Evolutionary conservation across 768 basidiomycete species (phyloP), one percentile per base, ranked within the genome.

Genomic region (Lactarius sanguifluus): DNA sequence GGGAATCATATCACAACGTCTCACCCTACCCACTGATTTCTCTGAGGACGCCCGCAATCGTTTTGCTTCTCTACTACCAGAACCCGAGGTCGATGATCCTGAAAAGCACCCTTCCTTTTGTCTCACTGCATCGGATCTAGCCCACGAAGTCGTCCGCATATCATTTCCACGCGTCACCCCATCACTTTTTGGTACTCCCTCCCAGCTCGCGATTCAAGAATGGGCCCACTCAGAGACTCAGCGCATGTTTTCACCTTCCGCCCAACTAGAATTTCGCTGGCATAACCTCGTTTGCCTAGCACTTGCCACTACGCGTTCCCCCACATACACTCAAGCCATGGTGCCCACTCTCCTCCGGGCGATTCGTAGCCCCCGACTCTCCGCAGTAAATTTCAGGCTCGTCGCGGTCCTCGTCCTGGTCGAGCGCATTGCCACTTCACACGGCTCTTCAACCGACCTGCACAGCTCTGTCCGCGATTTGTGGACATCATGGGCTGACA

Each of bases 401-500:
- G 64, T 71, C 30, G 38, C 66, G 16, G 34, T 71, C 23, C 36
- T 69, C 36, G 34, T 65, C 10, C 43, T 72, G 25, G 40, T 65
- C 47, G 70, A 69, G 38, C 70, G 64, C 5, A 23, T 65, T 20
- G n/a, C 47, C 30, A 47, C 32, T 9, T 15, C 28, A 28, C 57
- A 28, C 4, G 43, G 30, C 9, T 5, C 61, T 40, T 64, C 59
- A 8, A 8, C 45, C 9, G 61, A 71, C 34, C 2, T 67, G 15
- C 61, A 47, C 16, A 57, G 2, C 28, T 36, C 64, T 36, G 57
- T 71, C 32, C 65, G 60, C 36, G 65, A 75, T 18, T 71, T 85
- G n/a, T 83, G 81, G 80, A 71, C 68, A 25, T 70, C 63, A 20
- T 87, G 85, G 83, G 73, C 69, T 69, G 62, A 72, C 32, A 20